Evolutionary conservation across 2,329 filamentous ascomycete species (phyloP).

Genomic region (Pseudonectria foliicola): DNA sequence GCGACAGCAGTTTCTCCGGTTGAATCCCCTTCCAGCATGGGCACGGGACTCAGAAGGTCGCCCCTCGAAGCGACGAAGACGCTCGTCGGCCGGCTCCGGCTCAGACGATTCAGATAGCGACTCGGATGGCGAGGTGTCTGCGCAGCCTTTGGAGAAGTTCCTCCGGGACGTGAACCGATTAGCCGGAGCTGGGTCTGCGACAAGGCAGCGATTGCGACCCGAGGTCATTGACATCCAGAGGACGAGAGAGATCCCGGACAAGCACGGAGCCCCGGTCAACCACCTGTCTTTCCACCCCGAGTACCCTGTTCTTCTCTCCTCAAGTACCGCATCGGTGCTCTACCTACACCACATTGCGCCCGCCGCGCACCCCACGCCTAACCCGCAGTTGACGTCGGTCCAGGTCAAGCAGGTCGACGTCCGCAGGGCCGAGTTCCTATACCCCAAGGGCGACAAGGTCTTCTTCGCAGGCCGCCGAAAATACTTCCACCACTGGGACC

Average conservation of each 20-base stretch:
- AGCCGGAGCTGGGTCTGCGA: conserved; percentile 44
- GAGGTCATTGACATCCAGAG: conserved; percentile 88
- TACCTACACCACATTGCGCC: conserved; percentile 85
- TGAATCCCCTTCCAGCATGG: conserved; percentile 57
- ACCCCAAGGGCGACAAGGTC: conserved; percentile 65
- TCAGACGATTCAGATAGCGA: conserved; percentile 49
- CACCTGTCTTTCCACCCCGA: conserved; percentile 85
- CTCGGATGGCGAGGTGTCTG: conserved; percentile 54
- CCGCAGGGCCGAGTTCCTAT: conserved; percentile 73
- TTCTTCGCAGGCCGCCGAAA: conserved; percentile 81
- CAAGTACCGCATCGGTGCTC: conserved; percentile 76
- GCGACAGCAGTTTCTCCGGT: conserved; percentile 64
- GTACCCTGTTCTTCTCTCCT: conserved; percentile 82
- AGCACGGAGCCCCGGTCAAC: conserved; percentile 71
- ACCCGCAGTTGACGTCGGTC: conserved; percentile 84
- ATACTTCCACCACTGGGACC: conserved; percentile 93
- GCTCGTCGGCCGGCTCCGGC: conserved; percentile 45
- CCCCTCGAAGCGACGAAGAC: conserved; percentile 43
- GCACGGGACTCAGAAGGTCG: conserved; percentile 44
- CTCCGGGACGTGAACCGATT: conserved; percentile 69
- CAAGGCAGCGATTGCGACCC: conserved; percentile 68
- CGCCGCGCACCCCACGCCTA: conserved; percentile 66
- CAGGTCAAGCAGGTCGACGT: conserved; percentile 82
- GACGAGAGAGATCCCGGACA: conserved; percentile 74
- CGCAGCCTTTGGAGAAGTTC: conserved; percentile 71